A percentile compares a stretch with the other conserved stretches of the same genome.
These are phyloP conservation scores for Umbellularia californica DNA, from an alignment of 164 flowering plant genomes.

Conservation along the genomic window DNA sequence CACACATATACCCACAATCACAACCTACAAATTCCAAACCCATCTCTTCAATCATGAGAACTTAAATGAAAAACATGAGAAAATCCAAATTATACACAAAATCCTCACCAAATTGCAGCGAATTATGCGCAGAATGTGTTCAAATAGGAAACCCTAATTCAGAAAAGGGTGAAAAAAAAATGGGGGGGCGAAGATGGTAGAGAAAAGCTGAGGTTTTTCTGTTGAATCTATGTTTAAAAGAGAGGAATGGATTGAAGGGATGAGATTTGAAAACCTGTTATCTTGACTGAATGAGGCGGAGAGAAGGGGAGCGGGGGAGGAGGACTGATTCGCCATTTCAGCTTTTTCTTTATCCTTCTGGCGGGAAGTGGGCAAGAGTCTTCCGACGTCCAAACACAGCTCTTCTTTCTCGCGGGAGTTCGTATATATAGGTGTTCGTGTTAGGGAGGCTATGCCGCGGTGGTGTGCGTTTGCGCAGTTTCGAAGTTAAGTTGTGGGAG, in stretches of 20 bases:
- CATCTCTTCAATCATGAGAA: background rate
- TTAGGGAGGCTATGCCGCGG: too few relatives aligned
- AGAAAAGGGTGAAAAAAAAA: background rate
- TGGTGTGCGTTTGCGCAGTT: too few relatives aligned
- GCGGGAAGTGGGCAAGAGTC: too few relatives aligned
- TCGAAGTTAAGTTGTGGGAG: too few relatives aligned
- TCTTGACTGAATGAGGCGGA: conserved; percentile 97
- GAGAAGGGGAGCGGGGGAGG: conserved; percentile 47
- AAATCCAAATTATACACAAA: background rate
- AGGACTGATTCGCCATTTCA: conserved; percentile 18
- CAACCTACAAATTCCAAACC: background rate
- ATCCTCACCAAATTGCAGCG: background rate
- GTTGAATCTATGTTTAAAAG: background rate
- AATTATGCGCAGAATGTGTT: background rate
- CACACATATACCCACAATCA: too few relatives aligned
- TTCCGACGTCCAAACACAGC: background rate
- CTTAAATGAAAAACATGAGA: too few relatives aligned
- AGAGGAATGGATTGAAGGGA: background rate
- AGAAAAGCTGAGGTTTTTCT: background rate
- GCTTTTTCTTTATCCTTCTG: background rate
- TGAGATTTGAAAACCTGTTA: conserved; percentile 38
- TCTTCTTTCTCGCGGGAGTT: background rate
- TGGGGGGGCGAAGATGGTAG: too few relatives aligned
- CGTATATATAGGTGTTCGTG: too few relatives aligned
- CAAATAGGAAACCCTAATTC: background rate